Evolutionary conservation across 2,329 filamentous ascomycete species (phyloP).

Genomic region (Fusarium pininemorale): DNA sequence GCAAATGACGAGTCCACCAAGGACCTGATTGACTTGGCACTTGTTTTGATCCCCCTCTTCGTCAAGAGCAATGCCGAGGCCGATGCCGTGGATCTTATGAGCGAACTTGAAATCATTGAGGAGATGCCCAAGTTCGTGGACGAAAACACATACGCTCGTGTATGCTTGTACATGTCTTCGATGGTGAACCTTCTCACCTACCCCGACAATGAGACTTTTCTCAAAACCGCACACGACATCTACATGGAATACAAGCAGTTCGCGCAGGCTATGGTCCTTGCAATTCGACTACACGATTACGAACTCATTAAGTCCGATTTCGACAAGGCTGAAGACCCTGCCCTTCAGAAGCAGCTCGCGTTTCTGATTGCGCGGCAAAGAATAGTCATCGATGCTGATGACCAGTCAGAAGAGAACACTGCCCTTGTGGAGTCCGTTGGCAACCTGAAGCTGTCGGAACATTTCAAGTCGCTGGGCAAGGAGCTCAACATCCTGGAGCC

Average conservation of each 20-base stretch:
- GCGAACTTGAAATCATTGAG: constrained; percentile 97
- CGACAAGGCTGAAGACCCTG: constrained; percentile 79
- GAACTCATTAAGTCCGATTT: constrained; percentile 86
- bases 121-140: constrained; percentile 89
- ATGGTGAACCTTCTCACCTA: constrained; percentile 99
- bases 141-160: constrained; percentile 90
- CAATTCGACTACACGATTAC: constrained; percentile 90
- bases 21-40: constrained; percentile 85
- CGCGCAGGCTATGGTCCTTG: constrained; percentile 91
- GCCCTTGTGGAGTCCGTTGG: constrained; percentile 84
- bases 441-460: constrained; percentile 86
- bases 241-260: constrained; percentile 94
- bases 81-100: constrained; percentile 95
- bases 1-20: constrained; percentile 84
- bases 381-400: constrained; percentile 78
- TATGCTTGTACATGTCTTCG: constrained; percentile 98
- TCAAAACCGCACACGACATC: constrained; percentile 90
- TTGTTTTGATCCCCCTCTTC: constrained; percentile 91
- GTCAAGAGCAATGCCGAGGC: constrained; percentile 97
- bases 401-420: constrained; percentile 73
- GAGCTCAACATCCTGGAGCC: constrained; percentile 97
- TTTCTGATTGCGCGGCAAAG: constrained; percentile 93
- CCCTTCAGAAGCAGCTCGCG: constrained; percentile 90
- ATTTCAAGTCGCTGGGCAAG: constrained; percentile 94
- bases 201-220: constrained; percentile 95